Conservation (phyloP, 202 grass and related monocot species). For the Brachypodium distachyon region DNA sequence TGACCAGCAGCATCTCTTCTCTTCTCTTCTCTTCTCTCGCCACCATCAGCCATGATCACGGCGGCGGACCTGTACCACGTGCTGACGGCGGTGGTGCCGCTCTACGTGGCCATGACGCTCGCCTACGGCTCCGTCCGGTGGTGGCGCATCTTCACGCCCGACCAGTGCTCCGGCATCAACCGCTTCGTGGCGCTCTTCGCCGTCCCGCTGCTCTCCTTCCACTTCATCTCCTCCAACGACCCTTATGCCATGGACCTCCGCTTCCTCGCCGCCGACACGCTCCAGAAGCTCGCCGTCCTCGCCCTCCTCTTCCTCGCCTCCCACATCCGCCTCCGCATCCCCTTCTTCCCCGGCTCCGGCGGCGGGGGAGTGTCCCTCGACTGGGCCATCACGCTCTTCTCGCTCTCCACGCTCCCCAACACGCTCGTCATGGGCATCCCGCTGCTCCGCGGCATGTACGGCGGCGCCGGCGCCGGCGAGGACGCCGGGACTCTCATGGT, state of each 20-base stretch:
- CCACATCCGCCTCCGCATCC: slow-evolving; percentile 2
- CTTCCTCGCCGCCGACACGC: slow-evolving; percentile 81
- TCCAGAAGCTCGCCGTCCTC: slow-evolving; percentile 75
- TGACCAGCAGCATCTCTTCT: too few relatives aligned
- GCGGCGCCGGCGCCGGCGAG: slow-evolving; percentile 26
- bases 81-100: slow-evolving; percentile 75
- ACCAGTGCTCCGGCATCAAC: slow-evolving; percentile 97
- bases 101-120: slow-evolving; percentile 88
- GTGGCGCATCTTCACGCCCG: slow-evolving; percentile 77
- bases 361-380: too few relatives aligned
- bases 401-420: slow-evolving; percentile 84
- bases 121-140: slow-evolving; percentile 88
- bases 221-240: slow-evolving; percentile 94
- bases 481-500: slow-evolving; percentile 77
- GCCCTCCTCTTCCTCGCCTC: slow-evolving; percentile 32
- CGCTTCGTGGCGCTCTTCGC: slow-evolving; percentile 97
- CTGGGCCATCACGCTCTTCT: slow-evolving; percentile 92
- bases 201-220: slow-evolving; percentile 91
- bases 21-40: not conserved
- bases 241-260: slow-evolving; percentile 81
- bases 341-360: too few relatives aligned
- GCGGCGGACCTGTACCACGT: slow-evolving; percentile 79
- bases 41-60: slow-evolving; percentile 47
- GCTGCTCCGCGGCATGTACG: slow-evolving; percentile 76
- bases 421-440: slow-evolving; percentile 98